Percentiles rank a stretch among this genome's conserved stretches.
phyloP scores from a whole-genome alignment of 441 rosid species.

The Pelargonium australe region DNA sequence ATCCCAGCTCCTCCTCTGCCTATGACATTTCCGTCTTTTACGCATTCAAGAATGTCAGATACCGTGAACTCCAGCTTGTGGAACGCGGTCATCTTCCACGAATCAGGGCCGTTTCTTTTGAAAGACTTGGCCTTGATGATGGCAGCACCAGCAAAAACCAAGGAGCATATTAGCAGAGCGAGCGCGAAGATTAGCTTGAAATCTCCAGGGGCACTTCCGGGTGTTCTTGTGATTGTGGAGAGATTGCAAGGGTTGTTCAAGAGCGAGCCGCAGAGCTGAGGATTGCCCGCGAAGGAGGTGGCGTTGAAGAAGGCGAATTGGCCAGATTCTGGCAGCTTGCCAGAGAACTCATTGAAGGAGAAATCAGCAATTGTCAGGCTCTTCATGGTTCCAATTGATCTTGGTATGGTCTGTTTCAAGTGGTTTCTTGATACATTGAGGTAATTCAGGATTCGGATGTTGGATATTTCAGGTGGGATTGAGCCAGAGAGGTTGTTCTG shows the following conservation, averaged over 20 bases:
- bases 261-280: constrained; percentile 43
- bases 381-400: constrained; percentile 35
- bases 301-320: constrained; percentile 42
- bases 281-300: constrained; percentile 50
- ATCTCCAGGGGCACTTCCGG: constrained; percentile 23
- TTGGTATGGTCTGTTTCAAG: constrained; percentile 35
- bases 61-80: constrained; percentile 43
- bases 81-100: constrained; percentile 53
- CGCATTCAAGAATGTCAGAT: constrained; percentile 39
- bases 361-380: constrained; percentile 44
- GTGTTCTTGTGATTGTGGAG: constrained; percentile 21
- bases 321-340: constrained; percentile 41
- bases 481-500: constrained; percentile 47
- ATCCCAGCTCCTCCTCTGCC: constrained; percentile 54
- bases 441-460: constrained; percentile 37
- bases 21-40: constrained; percentile 47
- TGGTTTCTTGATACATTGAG: constrained; percentile 45
- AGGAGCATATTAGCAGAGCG: constrained; percentile 40
- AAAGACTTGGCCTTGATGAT: constrained; percentile 38
- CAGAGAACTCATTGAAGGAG: constrained; percentile 49
- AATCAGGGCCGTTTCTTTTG: constrained; percentile 26
- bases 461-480: constrained; percentile 38
- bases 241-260: constrained; percentile 43
- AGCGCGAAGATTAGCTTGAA: constrained; percentile 39
- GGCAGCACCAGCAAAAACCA: constrained; percentile 38